Conservation (phyloP, 805 yeast genomes). For the Saitoella complicata region DNA sequence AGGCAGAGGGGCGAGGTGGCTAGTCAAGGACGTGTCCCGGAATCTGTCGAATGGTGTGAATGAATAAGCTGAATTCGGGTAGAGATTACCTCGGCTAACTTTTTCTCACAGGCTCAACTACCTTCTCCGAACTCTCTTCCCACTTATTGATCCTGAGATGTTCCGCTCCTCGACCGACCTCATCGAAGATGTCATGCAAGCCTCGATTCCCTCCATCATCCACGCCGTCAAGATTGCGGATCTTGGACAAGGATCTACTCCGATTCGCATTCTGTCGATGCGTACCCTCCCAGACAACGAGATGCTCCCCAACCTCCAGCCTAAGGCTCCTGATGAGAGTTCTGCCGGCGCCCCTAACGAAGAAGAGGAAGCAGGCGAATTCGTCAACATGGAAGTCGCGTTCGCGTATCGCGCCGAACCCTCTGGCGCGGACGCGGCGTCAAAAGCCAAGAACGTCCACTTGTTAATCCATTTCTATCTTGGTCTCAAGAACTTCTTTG, state of each 20-base stretch:
- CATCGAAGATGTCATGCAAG: slow-evolving; percentile 3
- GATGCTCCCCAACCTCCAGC: too few relatives aligned
- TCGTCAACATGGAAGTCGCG: not conserved
- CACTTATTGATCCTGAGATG: slow-evolving; percentile 1
- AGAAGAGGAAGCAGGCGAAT: not conserved
- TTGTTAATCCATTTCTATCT: not conserved
- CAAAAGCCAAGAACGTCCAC: not conserved
- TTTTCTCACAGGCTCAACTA: slow-evolving; percentile 1
- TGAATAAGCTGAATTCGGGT: too few relatives aligned
- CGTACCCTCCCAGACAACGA: not conserved
- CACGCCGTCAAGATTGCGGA: not conserved
- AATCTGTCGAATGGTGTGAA: too few relatives aligned
- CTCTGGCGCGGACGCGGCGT: not conserved
- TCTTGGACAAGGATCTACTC: slow-evolving; percentile 1
- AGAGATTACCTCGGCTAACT: too few relatives aligned
- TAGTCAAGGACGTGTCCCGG: too few relatives aligned
- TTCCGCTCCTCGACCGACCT: not conserved
- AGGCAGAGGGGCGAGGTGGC: too few relatives aligned
- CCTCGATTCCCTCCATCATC: slow-evolving; percentile 1
- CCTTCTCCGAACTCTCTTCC: not conserved
- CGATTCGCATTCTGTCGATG: slow-evolving; percentile 1
- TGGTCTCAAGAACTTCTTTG: not conserved
- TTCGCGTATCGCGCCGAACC: slow-evolving; percentile 2
- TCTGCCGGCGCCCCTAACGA: too few relatives aligned
- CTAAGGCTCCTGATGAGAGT: too few relatives aligned